Conservation (phyloP, 2,329 filamentous ascomycete species). For the Cordyceps fumosorosea region DNA sequence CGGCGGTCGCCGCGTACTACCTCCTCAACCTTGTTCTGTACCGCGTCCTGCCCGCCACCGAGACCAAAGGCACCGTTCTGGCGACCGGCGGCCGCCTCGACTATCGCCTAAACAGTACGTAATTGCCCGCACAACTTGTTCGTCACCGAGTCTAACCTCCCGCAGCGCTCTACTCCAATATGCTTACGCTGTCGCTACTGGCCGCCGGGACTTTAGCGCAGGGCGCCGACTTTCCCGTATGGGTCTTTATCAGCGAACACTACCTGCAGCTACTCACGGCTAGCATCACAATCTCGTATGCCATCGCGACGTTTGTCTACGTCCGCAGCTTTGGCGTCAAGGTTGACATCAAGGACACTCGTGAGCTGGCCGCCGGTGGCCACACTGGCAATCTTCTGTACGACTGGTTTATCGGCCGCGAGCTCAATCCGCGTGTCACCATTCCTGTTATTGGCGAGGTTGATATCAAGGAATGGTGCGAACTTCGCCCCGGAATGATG, state of each 20-base stretch:
- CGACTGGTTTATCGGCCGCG: conserved; percentile 94
- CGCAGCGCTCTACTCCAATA: conserved; percentile 66
- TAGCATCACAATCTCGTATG: conserved; percentile 70
- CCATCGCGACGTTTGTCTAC: conserved; percentile 73
- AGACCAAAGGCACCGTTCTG: conserved; percentile 64
- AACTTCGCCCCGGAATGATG: conserved; percentile 85
- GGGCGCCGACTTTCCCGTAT: conserved; percentile 77
- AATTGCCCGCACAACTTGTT: too few relatives aligned
- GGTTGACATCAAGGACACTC: conserved; percentile 61
- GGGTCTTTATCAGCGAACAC: conserved; percentile 90
- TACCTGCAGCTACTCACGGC: conserved; percentile 79
- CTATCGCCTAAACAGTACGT: conserved; percentile 72
- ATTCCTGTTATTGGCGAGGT: conserved; percentile 76
- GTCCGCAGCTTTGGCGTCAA: conserved; percentile 75
- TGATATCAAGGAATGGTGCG: conserved; percentile 85
- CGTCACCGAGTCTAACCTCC: conserved; percentile 14
- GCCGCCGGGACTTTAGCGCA: conserved; percentile 68
- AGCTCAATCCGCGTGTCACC: conserved; percentile 81
- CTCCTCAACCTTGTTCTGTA: conserved; percentile 68
- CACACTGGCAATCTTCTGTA: conserved; percentile 80
- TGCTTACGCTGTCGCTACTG: conserved; percentile 64
- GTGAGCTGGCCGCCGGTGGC: conserved; percentile 76
- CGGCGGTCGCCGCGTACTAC: conserved; percentile 74
- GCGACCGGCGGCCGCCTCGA: conserved; percentile 65
- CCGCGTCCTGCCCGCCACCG: conserved; percentile 66